Evolutionary conservation across 192 early-diverging fungal genomes (phyloP).

Genomic region (Dimargaris xerosporica): DNA sequence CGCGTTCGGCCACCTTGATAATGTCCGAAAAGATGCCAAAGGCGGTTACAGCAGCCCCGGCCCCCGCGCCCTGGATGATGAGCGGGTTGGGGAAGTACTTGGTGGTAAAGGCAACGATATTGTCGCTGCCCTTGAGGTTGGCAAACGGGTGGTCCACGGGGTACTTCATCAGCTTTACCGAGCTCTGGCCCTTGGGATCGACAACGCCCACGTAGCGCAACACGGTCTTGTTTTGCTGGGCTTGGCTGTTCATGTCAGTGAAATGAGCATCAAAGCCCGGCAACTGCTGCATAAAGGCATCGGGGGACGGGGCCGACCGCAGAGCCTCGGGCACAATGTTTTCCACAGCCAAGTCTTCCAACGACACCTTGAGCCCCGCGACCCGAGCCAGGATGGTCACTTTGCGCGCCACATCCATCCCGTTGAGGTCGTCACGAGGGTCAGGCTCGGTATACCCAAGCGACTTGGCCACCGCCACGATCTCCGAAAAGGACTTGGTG

Average conservation of each 20-base stretch:
- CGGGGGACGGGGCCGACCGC: slow-evolving; percentile 46
- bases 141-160: slow-evolving; percentile 86
- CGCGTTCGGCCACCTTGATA: slow-evolving; percentile 66
- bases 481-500: slow-evolving; percentile 64
- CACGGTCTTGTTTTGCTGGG: slow-evolving; percentile 52
- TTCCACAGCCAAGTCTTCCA: slow-evolving; percentile 72
- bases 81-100: slow-evolving; percentile 85
- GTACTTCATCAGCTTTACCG: slow-evolving; percentile 69
- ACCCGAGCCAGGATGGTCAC: slow-evolving; percentile 76
- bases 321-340: slow-evolving; percentile 91
- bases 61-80: slow-evolving; percentile 92
- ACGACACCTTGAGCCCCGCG: slow-evolving; percentile 59
- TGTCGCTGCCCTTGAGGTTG: slow-evolving; percentile 91
- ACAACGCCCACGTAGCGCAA: slow-evolving; percentile 88
- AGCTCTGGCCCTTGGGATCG: slow-evolving; percentile 52
- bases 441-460: slow-evolving; percentile 97
- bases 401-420: slow-evolving; percentile 98
- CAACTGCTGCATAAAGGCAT: slow-evolving; percentile 73
- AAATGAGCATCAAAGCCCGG: slow-evolving; percentile 82
- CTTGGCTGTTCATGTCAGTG: slow-evolving; percentile 60
- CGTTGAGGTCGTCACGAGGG: slow-evolving; percentile 96
- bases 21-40: slow-evolving; percentile 95
- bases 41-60: slow-evolving; percentile 92
- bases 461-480: slow-evolving; percentile 78
- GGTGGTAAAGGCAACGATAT: slow-evolving; percentile 94